Evolutionary conservation across 23 red algal species (phyloP), one percentile per base, ranked within the genome.

Genomic region (Gracilariopsis chorda): DNA sequence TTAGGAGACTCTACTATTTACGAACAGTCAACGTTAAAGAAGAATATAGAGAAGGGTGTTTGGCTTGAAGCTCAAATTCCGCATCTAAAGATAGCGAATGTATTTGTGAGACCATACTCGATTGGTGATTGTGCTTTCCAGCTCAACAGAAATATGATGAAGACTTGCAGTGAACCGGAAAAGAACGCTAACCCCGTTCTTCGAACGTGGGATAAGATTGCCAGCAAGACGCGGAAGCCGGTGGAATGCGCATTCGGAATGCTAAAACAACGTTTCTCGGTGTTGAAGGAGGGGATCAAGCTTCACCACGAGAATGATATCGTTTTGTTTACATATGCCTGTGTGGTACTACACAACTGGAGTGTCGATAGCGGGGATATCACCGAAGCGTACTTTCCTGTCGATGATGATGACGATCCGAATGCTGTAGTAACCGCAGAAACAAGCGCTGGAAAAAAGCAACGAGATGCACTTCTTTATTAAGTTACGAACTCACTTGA

Each of bases 181-280:
- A 10, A 24, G 32, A 0, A n/a, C 0, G 79, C 79, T 14, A 84
- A 64, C 27, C 28, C 79, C 13, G 79, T 84, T 43, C 55, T 84
- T 7, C 28, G 24, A 60, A 43, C 9, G 16, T 84, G 79, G 79
- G 55, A 84, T 34, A 48, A 0, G 8, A 62, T 67, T 8, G 58
- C 0, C 30, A 44, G 33, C 24, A 10, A 84, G 43, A 67, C 51
- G 41, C 16, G 52, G 58, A 84, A 84, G 28, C 79, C 55, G 33
- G 40, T 84, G 8, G 79, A 63, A 40, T 84, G 79, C 25, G 49
- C 48, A 16, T 84, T 84, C 46, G 51, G 53, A 40, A 84, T 84
- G 67, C 41, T 80, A 25, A 80, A 80, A 53, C 51, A 80, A 17
- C 51, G 46, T 8, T 80, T 80, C 25, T 16, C 21, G 21, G 29